A percentile compares a stretch with the other conserved stretches of the same genome.
These are phyloP conservation scores for Physcomitrellopsis africana DNA, from an alignment of 225 moss, liverwort and hornwort species.

Conservation along the genomic window DNA sequence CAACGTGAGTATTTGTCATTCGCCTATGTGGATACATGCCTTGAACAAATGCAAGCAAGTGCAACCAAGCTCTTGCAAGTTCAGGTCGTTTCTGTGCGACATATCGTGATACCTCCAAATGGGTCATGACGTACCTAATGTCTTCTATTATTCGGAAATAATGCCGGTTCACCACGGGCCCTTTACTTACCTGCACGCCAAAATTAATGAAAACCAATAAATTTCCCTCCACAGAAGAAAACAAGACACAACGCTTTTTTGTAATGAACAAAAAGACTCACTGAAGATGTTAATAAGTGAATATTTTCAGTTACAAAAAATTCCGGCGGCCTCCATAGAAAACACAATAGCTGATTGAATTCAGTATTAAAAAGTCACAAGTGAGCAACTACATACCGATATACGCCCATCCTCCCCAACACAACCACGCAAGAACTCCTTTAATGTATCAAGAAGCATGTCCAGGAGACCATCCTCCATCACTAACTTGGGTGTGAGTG, in stretches of 20 bases:
- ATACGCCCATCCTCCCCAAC: constrained; percentile 88
- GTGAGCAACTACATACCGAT: constrained; percentile 52
- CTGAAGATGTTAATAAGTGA: neutral
- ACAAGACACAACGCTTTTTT: neutral
- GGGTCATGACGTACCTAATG: constrained; percentile 90
- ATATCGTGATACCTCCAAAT: constrained; percentile 81
- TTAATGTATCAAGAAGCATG: constrained; percentile 81
- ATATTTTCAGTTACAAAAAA: neutral
- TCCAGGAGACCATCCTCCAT: constrained; percentile 81
- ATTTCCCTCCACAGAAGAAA: neutral
- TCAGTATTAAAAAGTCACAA: constrained; percentile 20
- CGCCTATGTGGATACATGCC: constrained; percentile 88
- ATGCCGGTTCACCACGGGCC: constrained; percentile 49
- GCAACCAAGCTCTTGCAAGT: constrained; percentile 78
- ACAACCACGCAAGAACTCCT: constrained; percentile 71
- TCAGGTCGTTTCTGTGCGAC: constrained; percentile 75
- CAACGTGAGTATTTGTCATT: constrained; percentile 74
- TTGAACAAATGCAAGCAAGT: constrained; percentile 84
- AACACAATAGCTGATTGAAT: constrained; percentile 5
- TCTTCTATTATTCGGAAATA: constrained; percentile 74
- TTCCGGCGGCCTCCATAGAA: neutral
- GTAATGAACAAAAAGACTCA: neutral
- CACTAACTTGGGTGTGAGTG: constrained; percentile 87
- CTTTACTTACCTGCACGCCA: constrained; percentile 72
- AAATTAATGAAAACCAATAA: neutral